Evolutionary conservation across 129 eudicot genomes (phyloP), one percentile per base, ranked within the genome.

Genomic region (Centrapalus pauciflorus): DNA sequence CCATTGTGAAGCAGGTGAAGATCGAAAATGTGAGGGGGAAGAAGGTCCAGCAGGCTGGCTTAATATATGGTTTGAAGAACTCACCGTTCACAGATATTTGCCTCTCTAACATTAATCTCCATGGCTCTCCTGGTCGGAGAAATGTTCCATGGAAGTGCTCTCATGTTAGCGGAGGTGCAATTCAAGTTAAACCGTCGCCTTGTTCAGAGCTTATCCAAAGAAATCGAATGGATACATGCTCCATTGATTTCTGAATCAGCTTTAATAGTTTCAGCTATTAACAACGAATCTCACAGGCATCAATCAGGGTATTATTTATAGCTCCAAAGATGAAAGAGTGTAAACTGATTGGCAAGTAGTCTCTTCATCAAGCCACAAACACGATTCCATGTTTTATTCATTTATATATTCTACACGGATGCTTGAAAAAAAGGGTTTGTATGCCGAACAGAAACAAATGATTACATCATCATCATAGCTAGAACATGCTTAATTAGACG

Each of bases 51-150:
- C 73, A 71, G 5, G 85, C 91, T 1, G 97, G 97, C 33, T 59
- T 69, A 54, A 84, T 90, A 52, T 40, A 45, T 0, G 97, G 97
- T 26, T 69, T 90, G 16, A 48, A 77, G 3, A 84, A 82, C 21
- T 84, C 92, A 21, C 97, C 97, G 0, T 90, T 90, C 55, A 77
- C 80, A 7, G 73, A 81, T n/a, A 41, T 90, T 20, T 82, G 87
- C 4, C 71, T 90, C 0, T 84, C 83, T 5, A 80, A 84, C 32
- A 74, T 90, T 14, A 66, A 75, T 72, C 89, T 43, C 50, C 82
- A 17, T 50, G 80, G 5, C 20, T 35, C 80, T n/a, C 77, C 63
- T 49, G 65, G 82, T 4, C 34, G 45, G 13, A 66, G 24, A 56
- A n/a, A 75, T 14, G 13, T 49, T 13, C 38, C 89, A 6, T 90